Conservation (phyloP, 139 green algal species). For the Picocystis salinarum region DNA sequence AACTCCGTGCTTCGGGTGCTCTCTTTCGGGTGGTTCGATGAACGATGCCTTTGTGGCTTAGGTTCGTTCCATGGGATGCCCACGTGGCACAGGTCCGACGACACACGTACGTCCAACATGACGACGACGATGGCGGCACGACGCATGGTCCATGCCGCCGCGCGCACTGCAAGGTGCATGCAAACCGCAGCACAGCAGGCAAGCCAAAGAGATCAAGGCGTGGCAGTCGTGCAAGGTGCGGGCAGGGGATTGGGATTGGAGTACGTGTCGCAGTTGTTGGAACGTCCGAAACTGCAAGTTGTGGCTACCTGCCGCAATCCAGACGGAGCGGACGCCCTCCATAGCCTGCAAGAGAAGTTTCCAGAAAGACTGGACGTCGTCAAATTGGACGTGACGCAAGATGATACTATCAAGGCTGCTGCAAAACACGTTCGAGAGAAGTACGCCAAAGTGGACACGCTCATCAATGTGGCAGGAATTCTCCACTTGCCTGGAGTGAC, state of each 20-base stretch:
- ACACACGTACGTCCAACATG: too few species aligned
- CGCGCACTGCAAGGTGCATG: too few species aligned
- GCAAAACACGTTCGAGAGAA: neutral
- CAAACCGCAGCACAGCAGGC: too few species aligned
- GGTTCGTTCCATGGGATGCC: too few species aligned
- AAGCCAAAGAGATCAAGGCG: neutral
- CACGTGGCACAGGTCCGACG: too few species aligned
- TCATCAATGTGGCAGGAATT: conserved; percentile 50
- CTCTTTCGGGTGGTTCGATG: too few species aligned
- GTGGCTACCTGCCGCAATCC: conserved; percentile 50
- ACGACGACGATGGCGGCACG: too few species aligned
- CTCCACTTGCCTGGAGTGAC: conserved; percentile 34
- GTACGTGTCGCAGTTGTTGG: conserved; percentile 36
- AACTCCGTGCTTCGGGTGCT: too few species aligned
- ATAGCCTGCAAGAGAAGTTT: conserved; percentile 6
- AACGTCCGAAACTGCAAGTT: conserved; percentile 18
- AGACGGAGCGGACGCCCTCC: conserved; percentile 16
- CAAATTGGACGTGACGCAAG: too few species aligned
- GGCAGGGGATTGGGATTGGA: conserved; percentile 49
- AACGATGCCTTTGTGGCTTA: too few species aligned
- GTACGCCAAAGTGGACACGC: conserved; percentile 28
- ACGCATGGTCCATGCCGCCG: too few species aligned
- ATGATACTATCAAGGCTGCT: neutral
- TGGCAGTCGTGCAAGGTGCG: conserved; percentile 41
- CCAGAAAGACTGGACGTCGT: neutral